Percentiles rank a stretch among this genome's conserved stretches.
Evolutionary conservation across 176 grass and related monocot species (phyloP).

Genomic region (Juncus effusus): DNA sequence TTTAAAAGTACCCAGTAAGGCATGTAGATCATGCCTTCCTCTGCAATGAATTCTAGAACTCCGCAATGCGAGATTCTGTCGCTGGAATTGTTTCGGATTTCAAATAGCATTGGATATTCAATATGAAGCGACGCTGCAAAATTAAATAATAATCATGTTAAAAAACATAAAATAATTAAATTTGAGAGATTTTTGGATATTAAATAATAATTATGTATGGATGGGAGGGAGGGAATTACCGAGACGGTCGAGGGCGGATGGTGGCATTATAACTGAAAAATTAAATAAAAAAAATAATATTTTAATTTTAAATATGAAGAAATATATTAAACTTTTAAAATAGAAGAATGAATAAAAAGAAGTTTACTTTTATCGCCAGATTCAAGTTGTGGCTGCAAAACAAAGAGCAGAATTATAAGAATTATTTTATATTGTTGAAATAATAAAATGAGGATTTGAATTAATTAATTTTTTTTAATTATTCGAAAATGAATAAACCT

Average conservation of each 20-base stretch:
- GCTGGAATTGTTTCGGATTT: slow-evolving; percentile 64
- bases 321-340: neutral
- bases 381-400: slow-evolving; percentile 83
- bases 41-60: slow-evolving; percentile 95
- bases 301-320: too few relatives aligned
- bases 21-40: slow-evolving; percentile 99
- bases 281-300: slow-evolving; percentile 14
- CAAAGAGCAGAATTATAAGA: slow-evolving; percentile 14
- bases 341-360: slow-evolving; percentile 15
- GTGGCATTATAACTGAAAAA: slow-evolving; percentile 98
- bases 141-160: slow-evolving; percentile 23
- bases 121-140: slow-evolving; percentile 87
- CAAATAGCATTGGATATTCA: slow-evolving; percentile 98
- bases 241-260: slow-evolving; percentile 93
- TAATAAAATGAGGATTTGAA: slow-evolving; percentile 21
- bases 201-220: slow-evolving; percentile 17
- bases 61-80: slow-evolving; percentile 87
- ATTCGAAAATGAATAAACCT: slow-evolving; percentile 41
- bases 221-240: slow-evolving; percentile 45
- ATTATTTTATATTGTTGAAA: neutral
- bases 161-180: neutral
- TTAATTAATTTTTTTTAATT: slow-evolving; percentile 7
- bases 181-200: slow-evolving; percentile 10
- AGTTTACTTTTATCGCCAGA: slow-evolving; percentile 90
- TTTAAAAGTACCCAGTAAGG: slow-evolving; percentile 74